Percentiles rank a stretch among this genome's conserved stretches.
Conservation (phyloP, 495 filamentous ascomycete species). For the Trichoderma gamsii region DNA sequence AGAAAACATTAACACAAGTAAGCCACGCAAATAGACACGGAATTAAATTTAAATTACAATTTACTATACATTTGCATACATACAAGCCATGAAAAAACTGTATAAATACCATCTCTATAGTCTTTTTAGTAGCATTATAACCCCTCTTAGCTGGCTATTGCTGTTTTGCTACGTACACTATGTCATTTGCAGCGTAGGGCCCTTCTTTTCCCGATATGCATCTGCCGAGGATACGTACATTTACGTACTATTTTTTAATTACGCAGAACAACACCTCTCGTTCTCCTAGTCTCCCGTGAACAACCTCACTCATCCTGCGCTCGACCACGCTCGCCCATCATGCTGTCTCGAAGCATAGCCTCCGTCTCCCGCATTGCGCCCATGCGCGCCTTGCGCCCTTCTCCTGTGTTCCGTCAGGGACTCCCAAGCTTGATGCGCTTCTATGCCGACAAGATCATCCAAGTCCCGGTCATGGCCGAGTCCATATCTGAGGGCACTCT, state of each 20-base stretch:
- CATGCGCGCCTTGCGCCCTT: neutral
- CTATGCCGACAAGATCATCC: slow-evolving; percentile 74
- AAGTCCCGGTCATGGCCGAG: slow-evolving; percentile 97
- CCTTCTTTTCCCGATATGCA: neutral
- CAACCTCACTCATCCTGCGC: slow-evolving; percentile 4
- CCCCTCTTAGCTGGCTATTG: neutral
- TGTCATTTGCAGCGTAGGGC: neutral
- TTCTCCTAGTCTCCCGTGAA: neutral
- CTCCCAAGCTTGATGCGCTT: slow-evolving; percentile 26
- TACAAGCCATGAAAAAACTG: too few species aligned
- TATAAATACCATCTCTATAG: too few species aligned
- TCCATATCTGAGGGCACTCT: slow-evolving; percentile 97
- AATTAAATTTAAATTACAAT: too few species aligned
- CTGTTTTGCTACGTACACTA: neutral
- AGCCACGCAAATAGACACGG: too few species aligned
- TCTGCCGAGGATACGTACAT: slow-evolving; percentile 3
- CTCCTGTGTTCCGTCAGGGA: neutral
- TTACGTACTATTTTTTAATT: neutral
- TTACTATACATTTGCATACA: too few species aligned
- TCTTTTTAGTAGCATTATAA: neutral
- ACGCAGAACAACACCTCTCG: neutral
- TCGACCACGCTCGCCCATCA: slow-evolving; percentile 1
- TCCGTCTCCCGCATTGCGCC: slow-evolving; percentile 11
- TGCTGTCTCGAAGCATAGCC: slow-evolving; percentile 14
- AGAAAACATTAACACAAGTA: too few species aligned